Evolutionary conservation across 768 basidiomycete species (phyloP).

Genomic region (Nevesoporus exiguus): DNA sequence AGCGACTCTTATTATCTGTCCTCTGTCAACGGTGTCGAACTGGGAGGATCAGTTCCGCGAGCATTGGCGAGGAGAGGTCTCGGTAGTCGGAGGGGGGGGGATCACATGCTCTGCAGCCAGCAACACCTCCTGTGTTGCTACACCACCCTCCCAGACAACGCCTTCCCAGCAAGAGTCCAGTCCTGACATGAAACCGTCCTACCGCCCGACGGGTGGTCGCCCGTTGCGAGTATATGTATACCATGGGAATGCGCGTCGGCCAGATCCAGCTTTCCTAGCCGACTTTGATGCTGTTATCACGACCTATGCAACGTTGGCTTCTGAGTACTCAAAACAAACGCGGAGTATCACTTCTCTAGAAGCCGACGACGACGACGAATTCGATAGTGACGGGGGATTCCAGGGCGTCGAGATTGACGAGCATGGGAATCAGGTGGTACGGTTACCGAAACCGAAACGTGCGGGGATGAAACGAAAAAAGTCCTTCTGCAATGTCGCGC

Average conservation of each 20-base stretch:
- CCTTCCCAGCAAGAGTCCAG: slow-evolving; percentile 27
- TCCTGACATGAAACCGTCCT: slow-evolving; percentile 25
- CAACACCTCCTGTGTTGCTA: slow-evolving; percentile 34
- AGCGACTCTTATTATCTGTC: slow-evolving; percentile 95
- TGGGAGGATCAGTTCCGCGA: slow-evolving; percentile 99
- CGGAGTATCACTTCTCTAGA: slow-evolving; percentile 56
- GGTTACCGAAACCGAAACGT: slow-evolving; percentile 64
- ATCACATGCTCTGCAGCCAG: slow-evolving; percentile 30
- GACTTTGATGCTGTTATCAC: slow-evolving; percentile 98
- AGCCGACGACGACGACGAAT: slow-evolving; percentile 66
- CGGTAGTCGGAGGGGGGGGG: slow-evolving; percentile 75
- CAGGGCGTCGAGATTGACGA: slow-evolving; percentile 66
- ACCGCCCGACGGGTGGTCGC: slow-evolving; percentile 44
- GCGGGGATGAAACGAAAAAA: slow-evolving; percentile 67
- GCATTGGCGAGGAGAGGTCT: slow-evolving; percentile 90
- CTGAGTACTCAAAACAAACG: slow-evolving; percentile 89
- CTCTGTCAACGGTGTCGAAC: slow-evolving; percentile 93
- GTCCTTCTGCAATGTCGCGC: slow-evolving; percentile 36
- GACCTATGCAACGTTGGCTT: slow-evolving; percentile 92
- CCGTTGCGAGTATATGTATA: slow-evolving; percentile 89
- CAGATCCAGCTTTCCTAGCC: slow-evolving; percentile 82
- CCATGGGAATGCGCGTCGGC: slow-evolving; percentile 85
- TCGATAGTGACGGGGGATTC: slow-evolving; percentile 59
- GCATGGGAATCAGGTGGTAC: slow-evolving; percentile 57
- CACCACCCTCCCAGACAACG: slow-evolving; percentile 36